Percentiles rank a stretch among this genome's conserved stretches.
Evolutionary conservation across 2,329 filamentous ascomycete genomes (phyloP).

Genomic region (Scedosporium aurantiacum): DNA sequence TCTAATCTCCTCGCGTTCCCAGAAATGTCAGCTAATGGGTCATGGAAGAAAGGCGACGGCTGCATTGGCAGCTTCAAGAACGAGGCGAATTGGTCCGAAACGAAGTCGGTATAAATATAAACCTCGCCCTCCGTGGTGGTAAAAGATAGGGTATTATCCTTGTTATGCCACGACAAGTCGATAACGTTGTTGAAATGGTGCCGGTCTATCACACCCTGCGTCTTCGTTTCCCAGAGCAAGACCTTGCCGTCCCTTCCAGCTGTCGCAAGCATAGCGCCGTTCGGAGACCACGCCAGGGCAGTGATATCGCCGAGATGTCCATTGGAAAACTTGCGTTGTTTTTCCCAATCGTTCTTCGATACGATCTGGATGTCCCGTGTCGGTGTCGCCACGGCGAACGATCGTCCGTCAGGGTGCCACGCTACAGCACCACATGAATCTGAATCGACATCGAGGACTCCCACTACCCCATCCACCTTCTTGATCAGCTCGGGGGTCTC

Average conservation of each 20-base stretch:
- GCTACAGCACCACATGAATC: slow-evolving; percentile 63
- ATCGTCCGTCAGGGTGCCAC: slow-evolving; percentile 92
- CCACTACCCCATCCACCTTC: slow-evolving; percentile 79
- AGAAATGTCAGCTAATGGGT: slow-evolving; percentile 59
- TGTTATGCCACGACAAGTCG: slow-evolving; percentile 83
- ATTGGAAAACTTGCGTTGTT: slow-evolving; percentile 66
- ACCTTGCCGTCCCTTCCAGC: slow-evolving; percentile 59
- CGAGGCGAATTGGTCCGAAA: slow-evolving; percentile 45
- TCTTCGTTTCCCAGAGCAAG: slow-evolving; percentile 79
- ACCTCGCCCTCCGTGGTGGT: slow-evolving; percentile 88
- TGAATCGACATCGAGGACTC: slow-evolving; percentile 62
- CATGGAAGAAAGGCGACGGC: slow-evolving; percentile 76
- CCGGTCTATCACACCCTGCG: slow-evolving; percentile 68
- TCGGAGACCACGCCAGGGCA: slow-evolving; percentile 84
- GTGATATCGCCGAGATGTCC: slow-evolving; percentile 80
- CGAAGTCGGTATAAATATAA: slow-evolving; percentile 71
- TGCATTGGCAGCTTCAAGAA: slow-evolving; percentile 51
- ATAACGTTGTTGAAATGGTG: slow-evolving; percentile 76
- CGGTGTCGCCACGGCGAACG: slow-evolving; percentile 76
- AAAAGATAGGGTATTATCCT: slow-evolving; percentile 78
- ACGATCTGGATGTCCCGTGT: slow-evolving; percentile 77
- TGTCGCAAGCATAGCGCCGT: slow-evolving; percentile 74
- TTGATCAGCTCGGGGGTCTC: slow-evolving; percentile 72
- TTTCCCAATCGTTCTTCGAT: slow-evolving; percentile 82
- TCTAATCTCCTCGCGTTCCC: slow-evolving; percentile 47